phyloP scores from a whole-genome alignment of 2,329 filamentous ascomycete genomes.

The Tolypocladium paradoxum region DNA sequence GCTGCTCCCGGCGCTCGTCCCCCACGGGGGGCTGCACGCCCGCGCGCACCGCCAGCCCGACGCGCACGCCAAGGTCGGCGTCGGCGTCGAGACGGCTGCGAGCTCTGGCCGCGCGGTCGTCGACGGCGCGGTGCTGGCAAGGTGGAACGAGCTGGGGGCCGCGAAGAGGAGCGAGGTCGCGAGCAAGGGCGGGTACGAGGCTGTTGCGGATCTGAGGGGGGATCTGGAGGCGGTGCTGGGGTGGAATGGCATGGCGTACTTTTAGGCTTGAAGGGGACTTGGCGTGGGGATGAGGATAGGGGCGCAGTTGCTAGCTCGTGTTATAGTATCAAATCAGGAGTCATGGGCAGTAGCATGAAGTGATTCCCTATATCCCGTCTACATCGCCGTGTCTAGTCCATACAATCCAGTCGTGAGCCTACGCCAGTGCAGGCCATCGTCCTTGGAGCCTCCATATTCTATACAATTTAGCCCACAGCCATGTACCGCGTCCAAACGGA shows the following conservation, averaged over 20 bases:
- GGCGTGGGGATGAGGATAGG: not conserved
- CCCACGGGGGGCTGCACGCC: slow-evolving; percentile 73
- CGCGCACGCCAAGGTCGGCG: slow-evolving; percentile 28
- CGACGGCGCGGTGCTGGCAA: slow-evolving; percentile 63
- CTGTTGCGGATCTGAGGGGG: slow-evolving; percentile 54
- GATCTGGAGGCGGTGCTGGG: slow-evolving; percentile 56
- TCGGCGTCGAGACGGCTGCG: slow-evolving; percentile 43
- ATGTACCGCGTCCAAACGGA: not conserved
- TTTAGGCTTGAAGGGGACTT: slow-evolving; percentile 17
- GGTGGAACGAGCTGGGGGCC: slow-evolving; percentile 67
- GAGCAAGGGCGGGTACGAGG: slow-evolving; percentile 56
- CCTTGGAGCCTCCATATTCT: not conserved
- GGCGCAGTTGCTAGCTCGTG: not conserved
- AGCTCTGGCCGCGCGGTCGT: slow-evolving; percentile 57
- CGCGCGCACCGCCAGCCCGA: slow-evolving; percentile 58
- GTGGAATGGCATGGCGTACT: slow-evolving; percentile 52
- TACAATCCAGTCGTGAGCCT: not conserved
- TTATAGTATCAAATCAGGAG: not conserved
- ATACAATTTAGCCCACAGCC: not conserved
- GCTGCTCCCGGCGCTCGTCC: slow-evolving; percentile 63
- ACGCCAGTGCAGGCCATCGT: not conserved
- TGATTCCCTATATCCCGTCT: not conserved
- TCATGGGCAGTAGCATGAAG: not conserved
- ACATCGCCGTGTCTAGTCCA: not conserved
- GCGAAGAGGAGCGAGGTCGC: slow-evolving; percentile 63